Evolutionary conservation across 2,329 filamentous ascomycete species (phyloP).

Genomic region (Pseudogymnoascus sp.): DNA sequence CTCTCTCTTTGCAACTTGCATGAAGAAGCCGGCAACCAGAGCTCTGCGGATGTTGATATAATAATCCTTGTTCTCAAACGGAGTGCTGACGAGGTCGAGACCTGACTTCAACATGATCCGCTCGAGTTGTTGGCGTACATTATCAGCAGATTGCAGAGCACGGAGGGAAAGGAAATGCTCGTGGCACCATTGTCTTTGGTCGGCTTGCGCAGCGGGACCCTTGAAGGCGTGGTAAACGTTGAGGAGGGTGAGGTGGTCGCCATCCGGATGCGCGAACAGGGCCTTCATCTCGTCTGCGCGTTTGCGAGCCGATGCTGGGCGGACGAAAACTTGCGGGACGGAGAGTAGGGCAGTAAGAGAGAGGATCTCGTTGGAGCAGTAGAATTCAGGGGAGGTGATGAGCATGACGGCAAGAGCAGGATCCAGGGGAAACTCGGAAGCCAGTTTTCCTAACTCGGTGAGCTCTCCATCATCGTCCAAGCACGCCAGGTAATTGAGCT

Average conservation of each 20-base stretch:
- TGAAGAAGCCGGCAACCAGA: slow-evolving; percentile 93
- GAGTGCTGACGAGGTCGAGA: slow-evolving; percentile 77
- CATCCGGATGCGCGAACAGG: slow-evolving; percentile 84
- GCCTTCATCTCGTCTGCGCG: slow-evolving; percentile 96
- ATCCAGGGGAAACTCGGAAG: slow-evolving; percentile 92
- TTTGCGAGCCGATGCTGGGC: slow-evolving; percentile 77
- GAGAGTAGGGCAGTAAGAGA: slow-evolving; percentile 91
- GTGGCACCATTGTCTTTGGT: slow-evolving; percentile 88
- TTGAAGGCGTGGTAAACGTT: slow-evolving; percentile 99
- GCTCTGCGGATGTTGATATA: slow-evolving; percentile 95
- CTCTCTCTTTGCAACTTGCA: slow-evolving; percentile 97
- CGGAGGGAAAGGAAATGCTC: slow-evolving; percentile 91
- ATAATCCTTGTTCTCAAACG: slow-evolving; percentile 93
- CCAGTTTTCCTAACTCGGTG: slow-evolving; percentile 74
- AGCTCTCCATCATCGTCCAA: slow-evolving; percentile 94
- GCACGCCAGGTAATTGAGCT: slow-evolving; percentile 94
- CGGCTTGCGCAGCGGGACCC: slow-evolving; percentile 57
- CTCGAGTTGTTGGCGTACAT: slow-evolving; percentile 83
- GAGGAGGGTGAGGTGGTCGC: slow-evolving; percentile 90
- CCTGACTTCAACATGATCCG: slow-evolving; percentile 94
- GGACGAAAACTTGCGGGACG: slow-evolving; percentile 87
- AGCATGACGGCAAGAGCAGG: slow-evolving; percentile 94
- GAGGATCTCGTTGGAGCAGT: slow-evolving; percentile 96
- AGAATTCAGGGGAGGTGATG: slow-evolving; percentile 94
- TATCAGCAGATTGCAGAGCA: slow-evolving; percentile 85